phyloP scores from a whole-genome alignment of 2,329 filamentous ascomycete species.

The Alternaria viburni region DNA sequence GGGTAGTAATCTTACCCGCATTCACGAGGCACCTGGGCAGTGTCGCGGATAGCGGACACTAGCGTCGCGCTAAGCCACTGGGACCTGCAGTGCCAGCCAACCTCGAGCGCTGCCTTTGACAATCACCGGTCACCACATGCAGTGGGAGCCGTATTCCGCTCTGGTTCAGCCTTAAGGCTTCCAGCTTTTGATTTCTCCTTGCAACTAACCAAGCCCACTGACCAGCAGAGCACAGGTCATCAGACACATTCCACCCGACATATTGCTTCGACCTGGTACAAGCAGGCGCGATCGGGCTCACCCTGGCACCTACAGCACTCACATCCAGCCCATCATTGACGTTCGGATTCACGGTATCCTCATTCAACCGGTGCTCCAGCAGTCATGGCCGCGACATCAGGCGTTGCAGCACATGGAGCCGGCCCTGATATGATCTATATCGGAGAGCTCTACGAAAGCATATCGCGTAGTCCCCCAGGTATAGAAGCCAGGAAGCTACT shows the following conservation, averaged over 20 bases:
- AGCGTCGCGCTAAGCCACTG: constrained; percentile 1
- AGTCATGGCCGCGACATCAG: constrained; percentile 13
- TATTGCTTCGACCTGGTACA: not conserved
- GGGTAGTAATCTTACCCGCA: not conserved
- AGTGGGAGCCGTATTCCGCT: not conserved
- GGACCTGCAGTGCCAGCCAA: not conserved
- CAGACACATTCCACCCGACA: not conserved
- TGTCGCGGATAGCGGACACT: not conserved
- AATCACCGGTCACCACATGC: not conserved
- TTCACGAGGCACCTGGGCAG: not conserved
- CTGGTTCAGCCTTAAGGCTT: constrained; percentile 1
- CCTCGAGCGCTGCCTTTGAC: constrained; percentile 4
- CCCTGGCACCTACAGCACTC: not conserved
- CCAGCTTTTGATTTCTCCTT: not conserved
- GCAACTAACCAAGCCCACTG: not conserved
- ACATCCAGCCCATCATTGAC: not conserved
- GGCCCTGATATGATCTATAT: constrained; percentile 43
- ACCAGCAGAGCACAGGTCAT: not conserved
- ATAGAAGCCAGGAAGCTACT: constrained; percentile 39
- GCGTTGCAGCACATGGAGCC: constrained; percentile 19
- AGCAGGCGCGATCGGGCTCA: not conserved
- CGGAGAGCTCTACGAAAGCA: constrained; percentile 40
- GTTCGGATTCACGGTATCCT: not conserved
- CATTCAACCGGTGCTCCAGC: not conserved
- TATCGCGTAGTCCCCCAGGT: constrained; percentile 37